phyloP scores from a whole-genome alignment of 371 early-diverging fungal species.

The Apophysomyces sp. region DNA sequence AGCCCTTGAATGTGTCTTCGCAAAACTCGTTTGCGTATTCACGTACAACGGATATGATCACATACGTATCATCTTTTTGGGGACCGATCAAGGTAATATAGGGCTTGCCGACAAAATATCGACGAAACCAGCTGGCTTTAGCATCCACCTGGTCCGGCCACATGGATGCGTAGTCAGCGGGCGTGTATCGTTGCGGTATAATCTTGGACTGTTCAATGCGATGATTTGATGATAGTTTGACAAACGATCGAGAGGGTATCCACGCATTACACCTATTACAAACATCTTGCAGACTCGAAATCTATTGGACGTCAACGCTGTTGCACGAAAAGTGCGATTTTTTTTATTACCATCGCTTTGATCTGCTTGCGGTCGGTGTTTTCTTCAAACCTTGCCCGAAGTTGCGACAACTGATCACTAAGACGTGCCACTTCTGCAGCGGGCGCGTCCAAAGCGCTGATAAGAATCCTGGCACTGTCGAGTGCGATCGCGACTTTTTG shows the following conservation, averaged over 20 bases:
- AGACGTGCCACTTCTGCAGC: neutral
- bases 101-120: slow-evolving; percentile 22
- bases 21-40: slow-evolving; percentile 13
- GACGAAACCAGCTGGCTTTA: slow-evolving; percentile 20
- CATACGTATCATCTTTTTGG: slow-evolving; percentile 1
- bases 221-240: neutral
- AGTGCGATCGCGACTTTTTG: slow-evolving; percentile 12
- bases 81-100: slow-evolving; percentile 17
- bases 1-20: slow-evolving; percentile 5
- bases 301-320: neutral
- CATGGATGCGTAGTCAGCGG: slow-evolving; percentile 15
- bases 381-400: neutral
- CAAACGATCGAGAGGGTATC: neutral
- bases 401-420: neutral
- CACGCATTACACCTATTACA: neutral
- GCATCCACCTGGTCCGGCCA: slow-evolving; percentile 24
- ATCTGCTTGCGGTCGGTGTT: neutral
- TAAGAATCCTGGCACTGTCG: slow-evolving; percentile 17
- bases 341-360: neutral
- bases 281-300: neutral
- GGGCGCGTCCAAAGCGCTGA: slow-evolving; percentile 21
- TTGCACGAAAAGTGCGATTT: neutral
- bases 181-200: slow-evolving; percentile 2
- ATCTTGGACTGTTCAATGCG: slow-evolving; percentile 4
- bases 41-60: slow-evolving; percentile 17